Conservation (phyloP, 2,329 filamentous ascomycete species). For the Stachybotrys echinatus region DNA sequence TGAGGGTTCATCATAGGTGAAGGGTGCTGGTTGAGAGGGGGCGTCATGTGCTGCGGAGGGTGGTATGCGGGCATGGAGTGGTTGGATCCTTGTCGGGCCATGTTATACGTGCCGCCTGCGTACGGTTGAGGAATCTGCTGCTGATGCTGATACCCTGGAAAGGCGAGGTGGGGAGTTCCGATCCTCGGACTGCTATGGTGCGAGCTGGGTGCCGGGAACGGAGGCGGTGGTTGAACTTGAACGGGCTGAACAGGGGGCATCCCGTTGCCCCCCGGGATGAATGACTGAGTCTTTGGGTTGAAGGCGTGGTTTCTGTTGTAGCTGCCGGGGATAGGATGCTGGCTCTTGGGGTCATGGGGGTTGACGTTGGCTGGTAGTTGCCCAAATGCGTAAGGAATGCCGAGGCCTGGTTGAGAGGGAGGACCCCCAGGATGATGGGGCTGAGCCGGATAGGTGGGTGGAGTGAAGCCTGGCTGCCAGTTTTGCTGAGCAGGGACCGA, state of each 20-base stretch:
- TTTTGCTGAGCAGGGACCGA: conserved; percentile 21
- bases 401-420: conserved; percentile 15
- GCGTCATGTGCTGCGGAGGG: conserved; percentile 21
- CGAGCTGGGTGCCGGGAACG: conserved; percentile 41
- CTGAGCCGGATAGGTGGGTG: conserved; percentile 23
- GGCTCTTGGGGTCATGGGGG: conserved; percentile 66
- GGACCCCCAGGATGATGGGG: conserved; percentile 18
- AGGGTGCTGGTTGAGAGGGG: conserved; percentile 32
- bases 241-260: conserved; percentile 42
- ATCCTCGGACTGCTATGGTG: conserved; percentile 51
- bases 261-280: conserved; percentile 61
- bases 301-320: conserved; percentile 76
- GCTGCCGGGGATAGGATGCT: conserved; percentile 80
- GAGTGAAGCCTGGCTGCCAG: conserved; percentile 31
- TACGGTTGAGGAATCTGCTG: conserved; percentile 41
- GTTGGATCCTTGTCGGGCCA: conserved; percentile 53
- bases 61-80: conserved; percentile 49
- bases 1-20: conserved; percentile 31
- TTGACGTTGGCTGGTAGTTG: conserved; percentile 68
- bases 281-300: conserved; percentile 91
- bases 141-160: conserved; percentile 41
- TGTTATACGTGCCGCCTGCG: conserved; percentile 44
- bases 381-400: conserved; percentile 67
- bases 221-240: conserved; percentile 26
- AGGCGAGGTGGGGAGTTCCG: conserved; percentile 44